Evolutionary conservation across 257 asterid genomes (phyloP), one percentile per base, ranked within the genome.

Genomic region (Forsythia suspensa): DNA sequence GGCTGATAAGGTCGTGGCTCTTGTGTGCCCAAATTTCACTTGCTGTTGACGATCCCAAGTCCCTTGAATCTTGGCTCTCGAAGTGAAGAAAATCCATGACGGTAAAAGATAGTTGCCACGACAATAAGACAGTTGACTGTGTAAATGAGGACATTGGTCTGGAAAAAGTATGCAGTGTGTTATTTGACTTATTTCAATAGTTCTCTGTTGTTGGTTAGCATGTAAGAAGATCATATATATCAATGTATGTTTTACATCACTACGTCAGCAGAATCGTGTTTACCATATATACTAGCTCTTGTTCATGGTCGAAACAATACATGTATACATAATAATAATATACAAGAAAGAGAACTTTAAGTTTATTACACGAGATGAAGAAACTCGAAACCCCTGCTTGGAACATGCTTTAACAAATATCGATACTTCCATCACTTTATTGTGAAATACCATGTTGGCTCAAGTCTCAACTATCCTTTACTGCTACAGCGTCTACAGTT

Each of bases 11-110:
- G 88, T 86, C 0, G 83, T 91, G 8, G 99, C 94, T 38, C 88
- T 95, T 6, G 97, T 91, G 6, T 95, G 99, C 86, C 95, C 88
- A 82, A 88, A 91, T 80, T 95, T 95, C 84, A 84, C 96, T 97
- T 72, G 84, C 92, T 0, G 89, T 91, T 4, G 48, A 70, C 13
- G 92, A 89, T 2, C 84, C 92, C 2, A 43, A 8, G 18, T 71
- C 90, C 78, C 91, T 95, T 0, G 83, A 72, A 59, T 76, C 88
- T 55, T 74, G 84, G 72, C 91, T 95, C 57, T 84, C 78, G 7
- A 84, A 74, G 72, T 87, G 79, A 81, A 55, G 21, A 55, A 18
- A n/a, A 55, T 5, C 46, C 48, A 42, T 3, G 48, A 42, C 48
- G 13, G 8, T 42, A 3, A 8, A 42, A 42, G 48, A 42, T 11